A percentile compares a stretch with the other conserved stretches of the same genome.
phyloP scores from a whole-genome alignment of 2,329 filamentous ascomycete genomes.

The Thelonectria blattea region DNA sequence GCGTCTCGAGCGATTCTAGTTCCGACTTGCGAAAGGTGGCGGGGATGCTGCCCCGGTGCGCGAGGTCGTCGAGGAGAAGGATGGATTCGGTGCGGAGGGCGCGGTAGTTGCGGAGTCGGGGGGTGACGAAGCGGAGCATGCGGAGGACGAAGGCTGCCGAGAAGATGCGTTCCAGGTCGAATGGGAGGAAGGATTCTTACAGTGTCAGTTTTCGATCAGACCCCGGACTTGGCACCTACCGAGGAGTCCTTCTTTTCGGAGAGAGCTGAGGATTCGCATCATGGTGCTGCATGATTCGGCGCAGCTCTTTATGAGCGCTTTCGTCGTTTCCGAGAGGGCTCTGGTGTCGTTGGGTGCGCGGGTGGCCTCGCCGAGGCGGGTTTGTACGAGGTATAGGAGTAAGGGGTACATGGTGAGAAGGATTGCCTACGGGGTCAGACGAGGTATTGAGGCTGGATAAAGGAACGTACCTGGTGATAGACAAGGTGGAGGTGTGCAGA shows the following conservation, averaged over 20 bases:
- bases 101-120: slow-evolving; percentile 7
- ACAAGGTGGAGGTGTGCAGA: slow-evolving; percentile 14
- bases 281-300: slow-evolving; percentile 14
- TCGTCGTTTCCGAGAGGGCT: slow-evolving; percentile 9
- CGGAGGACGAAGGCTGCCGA: slow-evolving; percentile 15
- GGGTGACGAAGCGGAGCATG: slow-evolving; percentile 14
- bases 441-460: no score
- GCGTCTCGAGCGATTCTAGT: slow-evolving; percentile 9
- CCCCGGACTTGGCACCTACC: slow-evolving; percentile 1
- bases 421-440: slow-evolving; percentile 5
- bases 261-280: slow-evolving; percentile 5
- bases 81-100: slow-evolving; percentile 2
- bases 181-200: slow-evolving; percentile 14
- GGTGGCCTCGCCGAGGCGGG: slow-evolving; percentile 1
- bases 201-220: no score
- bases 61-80: slow-evolving; percentile 13
- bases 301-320: slow-evolving; percentile 14
- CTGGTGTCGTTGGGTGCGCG: background rate
- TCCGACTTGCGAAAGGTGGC: slow-evolving; percentile 14
- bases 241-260: slow-evolving; percentile 12
- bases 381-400: slow-evolving; percentile 10
- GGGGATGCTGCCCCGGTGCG: slow-evolving; percentile 11
- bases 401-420: slow-evolving; percentile 18
- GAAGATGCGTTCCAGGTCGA: slow-evolving; percentile 19
- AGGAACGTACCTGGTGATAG: slow-evolving; percentile 9